Evolutionary conservation across 2,329 filamentous ascomycete genomes (phyloP), one percentile per base, ranked within the genome.

Genomic region (Diaporthe humulicola): DNA sequence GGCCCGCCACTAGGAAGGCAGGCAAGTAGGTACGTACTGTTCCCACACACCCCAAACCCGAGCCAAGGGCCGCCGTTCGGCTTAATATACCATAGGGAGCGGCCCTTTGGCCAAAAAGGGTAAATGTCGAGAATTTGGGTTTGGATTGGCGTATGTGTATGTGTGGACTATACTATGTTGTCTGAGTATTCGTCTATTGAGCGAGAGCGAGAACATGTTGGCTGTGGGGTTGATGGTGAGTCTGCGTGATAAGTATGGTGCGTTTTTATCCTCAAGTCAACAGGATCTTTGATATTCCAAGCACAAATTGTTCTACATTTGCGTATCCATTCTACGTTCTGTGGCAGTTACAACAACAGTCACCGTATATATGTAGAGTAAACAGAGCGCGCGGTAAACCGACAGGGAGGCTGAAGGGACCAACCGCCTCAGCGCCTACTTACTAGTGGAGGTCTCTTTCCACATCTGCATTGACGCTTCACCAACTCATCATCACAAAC

Each of bases 21-120:
- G n/a, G 38, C 38, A 6, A 38, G 12, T 38, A 10, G 48, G 48
- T 50, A 50, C 48, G 36, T 60, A 15, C 22, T 28, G 15, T 45
- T 22, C 42, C 30, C 61, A 6, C 28, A 12, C 25, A 42, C 15
- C 60, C 19, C 17, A n/a, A 28, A 50, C 30, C 45, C 30, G 45
- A 67, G 61, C 61, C 61, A 67, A 67, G 61, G 42, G 42, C 61
- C 61, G 61, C 38, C 30, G 42, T 67, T 67, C 61, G 61, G 61
- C 61, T 38, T 67, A 67, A 67, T 67, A 50, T 67, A 36, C 25
- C 30, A 19, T 25, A 14, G 61, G 42, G 45, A 22, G n/a, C 61
- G 61, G 30, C 6, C 10, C 7, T 50, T 50, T 50, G 42, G 22
- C 61, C 42, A 7, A 67, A 67, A 67, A 8, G 28, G 61, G 61